These are phyloP conservation scores for Alternaria arbusti DNA, from an alignment of 2,329 filamentous ascomycete species.

Conservation along the genomic window DNA sequence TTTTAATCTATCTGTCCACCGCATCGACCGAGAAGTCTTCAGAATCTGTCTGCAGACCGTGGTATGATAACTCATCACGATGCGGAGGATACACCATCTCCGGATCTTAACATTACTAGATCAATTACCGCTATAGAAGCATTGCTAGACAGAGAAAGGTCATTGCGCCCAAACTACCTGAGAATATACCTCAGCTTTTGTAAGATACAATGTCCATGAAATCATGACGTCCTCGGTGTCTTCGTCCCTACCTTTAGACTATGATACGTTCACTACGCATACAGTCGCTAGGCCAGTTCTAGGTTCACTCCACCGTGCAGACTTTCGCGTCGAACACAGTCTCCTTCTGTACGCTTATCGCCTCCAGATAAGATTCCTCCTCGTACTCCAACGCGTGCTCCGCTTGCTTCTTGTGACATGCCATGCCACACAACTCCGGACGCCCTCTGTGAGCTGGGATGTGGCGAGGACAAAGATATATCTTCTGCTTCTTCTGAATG, in stretches of 20 bases:
- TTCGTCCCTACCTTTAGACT: background rate
- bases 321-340: slow-evolving; percentile 6
- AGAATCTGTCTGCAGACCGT: too few relatives aligned
- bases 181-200: background rate
- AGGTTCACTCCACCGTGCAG: background rate
- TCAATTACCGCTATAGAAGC: too few relatives aligned
- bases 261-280: background rate
- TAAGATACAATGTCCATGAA: background rate
- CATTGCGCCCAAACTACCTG: background rate
- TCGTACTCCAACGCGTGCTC: slow-evolving; percentile 10
- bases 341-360: slow-evolving; percentile 15
- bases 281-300: too few relatives aligned
- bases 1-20: too few relatives aligned
- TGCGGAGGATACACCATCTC: too few relatives aligned
- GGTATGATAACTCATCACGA: too few relatives aligned
- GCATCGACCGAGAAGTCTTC: too few relatives aligned
- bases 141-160: too few relatives aligned
- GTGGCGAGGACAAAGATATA: slow-evolving; percentile 22
- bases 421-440: background rate
- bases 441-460: slow-evolving; percentile 15
- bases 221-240: background rate
- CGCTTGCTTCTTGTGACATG: background rate
- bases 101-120: too few relatives aligned
- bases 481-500: background rate
- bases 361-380: slow-evolving; percentile 6